Evolutionary conservation across 2,329 filamentous ascomycete species (phyloP).

Genomic region (Trichoderma guizhouense): DNA sequence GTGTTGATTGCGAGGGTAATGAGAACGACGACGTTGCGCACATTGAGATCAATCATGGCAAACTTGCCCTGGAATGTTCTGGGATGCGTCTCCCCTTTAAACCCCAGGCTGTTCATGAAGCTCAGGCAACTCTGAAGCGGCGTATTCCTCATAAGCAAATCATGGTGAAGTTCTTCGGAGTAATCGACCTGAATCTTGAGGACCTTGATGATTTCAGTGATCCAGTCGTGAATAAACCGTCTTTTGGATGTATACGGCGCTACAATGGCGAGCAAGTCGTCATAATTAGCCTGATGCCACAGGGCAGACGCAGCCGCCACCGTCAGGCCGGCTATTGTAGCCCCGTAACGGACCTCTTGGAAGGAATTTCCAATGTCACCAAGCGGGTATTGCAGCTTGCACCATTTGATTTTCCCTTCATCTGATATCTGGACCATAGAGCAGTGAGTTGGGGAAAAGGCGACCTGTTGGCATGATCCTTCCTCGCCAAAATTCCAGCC

Average conservation of each 20-base stretch:
- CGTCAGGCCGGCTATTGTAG: constrained; percentile 60
- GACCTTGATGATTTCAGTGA: constrained; percentile 65
- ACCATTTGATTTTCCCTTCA: constrained; percentile 59
- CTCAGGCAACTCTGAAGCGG: constrained; percentile 73
- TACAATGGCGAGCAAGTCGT: constrained; percentile 71
- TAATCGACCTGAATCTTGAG: constrained; percentile 77
- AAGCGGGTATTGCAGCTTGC: constrained; percentile 48
- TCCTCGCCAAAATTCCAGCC: constrained; percentile 71
- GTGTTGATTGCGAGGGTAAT: constrained; percentile 61
- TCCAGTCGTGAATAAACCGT: constrained; percentile 57
- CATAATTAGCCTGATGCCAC: constrained; percentile 52
- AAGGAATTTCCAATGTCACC: constrained; percentile 47
- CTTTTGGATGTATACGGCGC: constrained; percentile 43
- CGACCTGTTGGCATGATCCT: constrained; percentile 60
- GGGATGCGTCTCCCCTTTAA: constrained; percentile 58
- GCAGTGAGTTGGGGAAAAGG: constrained; percentile 58
- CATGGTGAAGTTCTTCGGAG: constrained; percentile 68
- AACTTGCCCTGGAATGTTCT: constrained; percentile 70
- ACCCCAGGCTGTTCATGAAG: constrained; percentile 75
- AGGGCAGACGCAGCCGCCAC: constrained; percentile 47
- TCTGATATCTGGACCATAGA: constrained; percentile 58
- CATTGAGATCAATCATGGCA: constrained; percentile 69
- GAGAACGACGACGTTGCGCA: constrained; percentile 68
- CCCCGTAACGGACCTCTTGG: constrained; percentile 52
- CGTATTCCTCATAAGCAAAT: constrained; percentile 69